Conservation (phyloP, 2,329 filamentous ascomycete genomes). For the Aspergillus carbonarius region DNA sequence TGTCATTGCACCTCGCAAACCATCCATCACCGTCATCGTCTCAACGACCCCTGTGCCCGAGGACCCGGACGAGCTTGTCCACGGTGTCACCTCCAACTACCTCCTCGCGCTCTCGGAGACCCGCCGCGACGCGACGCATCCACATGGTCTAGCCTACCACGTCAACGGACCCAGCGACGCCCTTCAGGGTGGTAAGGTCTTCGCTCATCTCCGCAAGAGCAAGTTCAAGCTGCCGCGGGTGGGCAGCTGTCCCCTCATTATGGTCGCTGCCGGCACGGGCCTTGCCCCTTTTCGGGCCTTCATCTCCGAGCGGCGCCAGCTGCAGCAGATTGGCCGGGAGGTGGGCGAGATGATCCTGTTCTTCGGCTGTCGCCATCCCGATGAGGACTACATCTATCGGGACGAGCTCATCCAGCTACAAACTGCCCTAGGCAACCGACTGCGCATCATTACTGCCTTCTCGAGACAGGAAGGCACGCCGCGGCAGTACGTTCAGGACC, state of each 20-base stretch:
- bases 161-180: conserved; percentile 83
- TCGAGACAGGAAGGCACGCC: conserved; percentile 22
- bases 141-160: conserved; percentile 76
- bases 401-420: conserved; percentile 31
- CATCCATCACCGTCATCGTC: conserved; percentile 82
- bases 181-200: conserved; percentile 84
- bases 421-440: conserved; percentile 13
- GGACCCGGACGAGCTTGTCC: conserved; percentile 68
- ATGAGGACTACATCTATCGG: conserved; percentile 40
- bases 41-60: conserved; percentile 73
- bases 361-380: conserved; percentile 41
- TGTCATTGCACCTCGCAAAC: conserved; percentile 47
- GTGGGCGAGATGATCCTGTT: conserved; percentile 44
- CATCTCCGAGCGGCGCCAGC: conserved; percentile 41
- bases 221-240: conserved; percentile 83
- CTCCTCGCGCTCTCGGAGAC: conserved; percentile 61
- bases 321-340: conserved; percentile 35
- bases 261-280: conserved; percentile 54
- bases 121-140: conserved; percentile 69
- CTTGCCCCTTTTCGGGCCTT: conserved; percentile 50
- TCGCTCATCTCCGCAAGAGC: conserved; percentile 87
- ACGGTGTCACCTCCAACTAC: conserved; percentile 92
- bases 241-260: conserved; percentile 48
- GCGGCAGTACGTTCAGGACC: conserved; percentile 42
- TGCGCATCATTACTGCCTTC: conserved; percentile 29